phyloP scores from a whole-genome alignment of 768 basidiomycete genomes.

The Goffeauzyma gilvescens region DNA sequence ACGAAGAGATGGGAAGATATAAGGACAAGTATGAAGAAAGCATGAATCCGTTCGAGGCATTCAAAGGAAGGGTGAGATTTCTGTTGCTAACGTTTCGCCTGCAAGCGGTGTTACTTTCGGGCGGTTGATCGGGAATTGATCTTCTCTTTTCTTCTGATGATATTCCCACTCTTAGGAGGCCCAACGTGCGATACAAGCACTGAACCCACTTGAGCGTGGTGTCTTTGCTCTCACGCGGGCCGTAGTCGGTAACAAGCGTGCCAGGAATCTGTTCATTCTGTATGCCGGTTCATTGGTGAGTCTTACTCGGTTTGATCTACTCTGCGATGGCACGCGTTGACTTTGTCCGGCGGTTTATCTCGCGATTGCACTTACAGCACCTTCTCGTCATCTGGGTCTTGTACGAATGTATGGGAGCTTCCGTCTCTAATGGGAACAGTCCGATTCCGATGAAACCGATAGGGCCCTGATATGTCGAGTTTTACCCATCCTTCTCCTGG shows the following conservation, averaged over 20 bases:
- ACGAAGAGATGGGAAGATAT: slow-evolving; percentile 72
- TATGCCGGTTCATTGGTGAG: slow-evolving; percentile 43
- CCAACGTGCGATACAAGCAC: slow-evolving; percentile 70
- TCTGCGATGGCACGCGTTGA: neutral
- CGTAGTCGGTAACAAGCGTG: slow-evolving; percentile 71
- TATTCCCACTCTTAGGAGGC: slow-evolving; percentile 68
- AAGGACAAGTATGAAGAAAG: slow-evolving; percentile 81
- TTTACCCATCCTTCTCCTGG: neutral
- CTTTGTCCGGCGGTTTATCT: neutral
- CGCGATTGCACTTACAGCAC: slow-evolving; percentile 12
- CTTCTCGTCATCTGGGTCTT: slow-evolving; percentile 26
- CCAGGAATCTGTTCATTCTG: slow-evolving; percentile 70
- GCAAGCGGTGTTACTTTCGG: no score
- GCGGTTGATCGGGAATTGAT: no score
- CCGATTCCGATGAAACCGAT: slow-evolving; percentile 15
- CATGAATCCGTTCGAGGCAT: slow-evolving; percentile 96
- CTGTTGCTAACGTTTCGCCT: no score
- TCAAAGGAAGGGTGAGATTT: slow-evolving; percentile 67
- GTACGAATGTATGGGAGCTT: slow-evolving; percentile 26
- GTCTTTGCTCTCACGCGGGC: slow-evolving; percentile 66
- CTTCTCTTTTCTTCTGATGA: neutral
- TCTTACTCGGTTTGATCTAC: neutral
- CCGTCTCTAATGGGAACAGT: slow-evolving; percentile 15
- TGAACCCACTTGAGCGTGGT: slow-evolving; percentile 78
- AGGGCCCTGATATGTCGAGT: neutral